Percentiles rank a stretch among this genome's conserved stretches.
Conservation (phyloP, 495 filamentous ascomycete genomes). For the Neurospora tetrasperma region DNA sequence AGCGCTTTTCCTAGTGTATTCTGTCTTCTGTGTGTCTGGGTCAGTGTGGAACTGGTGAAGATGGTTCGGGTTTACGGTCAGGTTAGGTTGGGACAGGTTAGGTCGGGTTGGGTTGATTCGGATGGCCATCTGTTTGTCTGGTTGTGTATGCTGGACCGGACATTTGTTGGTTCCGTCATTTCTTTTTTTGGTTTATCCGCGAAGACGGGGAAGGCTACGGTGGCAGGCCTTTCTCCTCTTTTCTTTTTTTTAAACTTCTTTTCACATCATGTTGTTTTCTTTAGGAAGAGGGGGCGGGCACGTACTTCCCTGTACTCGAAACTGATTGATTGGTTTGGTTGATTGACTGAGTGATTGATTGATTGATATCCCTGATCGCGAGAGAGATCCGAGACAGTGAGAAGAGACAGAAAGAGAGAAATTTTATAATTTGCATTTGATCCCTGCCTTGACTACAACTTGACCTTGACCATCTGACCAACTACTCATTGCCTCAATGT, state of each 20-base stretch:
- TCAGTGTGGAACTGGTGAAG: not conserved
- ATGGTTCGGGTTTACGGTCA: not conserved
- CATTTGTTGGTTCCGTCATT: constrained; percentile 4
- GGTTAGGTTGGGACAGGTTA: not conserved
- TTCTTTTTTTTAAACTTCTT: not conserved
- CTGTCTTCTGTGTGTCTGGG: not conserved
- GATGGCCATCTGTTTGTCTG: not conserved
- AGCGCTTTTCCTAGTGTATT: not conserved
- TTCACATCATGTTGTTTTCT: constrained; percentile 2
- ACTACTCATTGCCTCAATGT: no score
- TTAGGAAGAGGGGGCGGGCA: not conserved
- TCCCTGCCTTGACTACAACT: not conserved
- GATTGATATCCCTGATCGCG: not conserved
- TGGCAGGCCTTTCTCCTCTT: not conserved
- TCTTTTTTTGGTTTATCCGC: not conserved
- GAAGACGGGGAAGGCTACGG: not conserved
- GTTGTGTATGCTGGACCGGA: not conserved
- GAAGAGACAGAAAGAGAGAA: not conserved
- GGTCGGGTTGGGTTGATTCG: not conserved
- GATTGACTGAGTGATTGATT: not conserved
- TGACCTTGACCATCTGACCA: no score
- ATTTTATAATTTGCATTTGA: not conserved
- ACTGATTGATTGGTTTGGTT: not conserved
- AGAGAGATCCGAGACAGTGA: not conserved
- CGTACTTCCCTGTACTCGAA: not conserved